Evolutionary conservation across 2,329 filamentous ascomycete species (phyloP), one percentile per base, ranked within the genome.

Genomic region (Botrytis fragariae): DNA sequence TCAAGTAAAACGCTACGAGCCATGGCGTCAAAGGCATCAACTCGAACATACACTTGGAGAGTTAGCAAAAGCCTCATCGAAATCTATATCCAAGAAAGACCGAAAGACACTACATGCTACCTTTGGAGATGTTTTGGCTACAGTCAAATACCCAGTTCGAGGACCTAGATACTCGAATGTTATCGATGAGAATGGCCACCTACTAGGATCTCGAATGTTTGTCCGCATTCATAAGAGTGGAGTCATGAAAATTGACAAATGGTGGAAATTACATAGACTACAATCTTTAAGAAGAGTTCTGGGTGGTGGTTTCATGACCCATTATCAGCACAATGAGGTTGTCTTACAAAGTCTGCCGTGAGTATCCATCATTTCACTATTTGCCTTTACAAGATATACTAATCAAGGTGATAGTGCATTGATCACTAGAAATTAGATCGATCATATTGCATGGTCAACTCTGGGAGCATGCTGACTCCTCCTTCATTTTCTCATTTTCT

Each of bases 221-320:
- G 84, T 93, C 57, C 86, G 87, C 72, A 87, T 93, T 72, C 85
- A 87, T 71, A 84, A 85, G 35, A 86, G 85, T 64, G 87, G 89
- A 4, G 85, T 87, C 71, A 87, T 93, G 84, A 86, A 84, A 69
- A 89, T 93, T 69, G 90, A 93, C 81, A 87, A 87, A 76, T 93
- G 91, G 91, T 93, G 91, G 91, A 93, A 93, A 81, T 83, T 92
- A 77, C 85, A 89, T 77, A 85, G 90, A 44, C 81, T 92, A 69
- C 88, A 90, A 74, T 86, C 87, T 4, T 81, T 93, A 71, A 86
- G 89, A 78, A 82, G 90, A 57, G 83, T 90, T 44, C 82, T 93
- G 59, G 87, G 88, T 73, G 86, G 87, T 22, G 90, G 90, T 0
- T 90, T 92, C 76, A 81, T 89, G 63, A 85, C 85, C 69, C 90